Base-by-base conservation (phyloP, 225 moss, liverwort and hornwort species). In the Physcomitrellopsis africana region DNA sequence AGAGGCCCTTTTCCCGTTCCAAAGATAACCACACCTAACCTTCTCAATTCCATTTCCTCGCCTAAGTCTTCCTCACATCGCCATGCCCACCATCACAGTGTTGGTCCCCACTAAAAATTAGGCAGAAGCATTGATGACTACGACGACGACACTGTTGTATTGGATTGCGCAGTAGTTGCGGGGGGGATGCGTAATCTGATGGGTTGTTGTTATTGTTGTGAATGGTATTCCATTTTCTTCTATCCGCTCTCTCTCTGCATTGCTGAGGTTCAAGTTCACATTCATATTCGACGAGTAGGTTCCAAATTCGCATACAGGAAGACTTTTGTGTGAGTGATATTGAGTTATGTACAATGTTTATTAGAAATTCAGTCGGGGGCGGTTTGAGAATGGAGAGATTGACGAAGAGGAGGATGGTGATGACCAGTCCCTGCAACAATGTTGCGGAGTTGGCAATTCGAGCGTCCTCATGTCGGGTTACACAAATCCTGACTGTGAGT, bases 301-400 rank as follows among this genome's bases (percentile, higher is more conserved):
- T 37, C 32, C 32, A 37, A 37, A 37, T 37, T 37, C 32, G 32
- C 32, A 37, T 2, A 37, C 32, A 37, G 32, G 7, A 4, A 37
- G 32, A 37, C 57, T 68, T 13, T 17, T n/a, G 49, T 49, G 61
- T 56, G 75, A 67, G 27, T 2, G 18, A 5, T 42, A 6, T 61
- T 17, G 13, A 51, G 43, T 63, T 62, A 51, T 43, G 55, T 49
- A 44, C 18, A 16, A 15, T n/a, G 64, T 15, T 8, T 5, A 6
- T 46, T 32, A 46, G 61, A n/a, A 63, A 29, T 0, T 46, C 37
- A 52, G 56, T 59, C 18, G 53, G 23, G 19, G 63, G 51, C 51
- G 65, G 14, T 59, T 63, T 9, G 65, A 81, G 61, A 22, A 81
- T 85, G 84, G 77, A 77, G 61, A 77, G 72, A 65, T 69, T 80